Evolutionary conservation across 768 basidiomycete species (phyloP).

Genomic region (Coprinopsis strossmayeri): DNA sequence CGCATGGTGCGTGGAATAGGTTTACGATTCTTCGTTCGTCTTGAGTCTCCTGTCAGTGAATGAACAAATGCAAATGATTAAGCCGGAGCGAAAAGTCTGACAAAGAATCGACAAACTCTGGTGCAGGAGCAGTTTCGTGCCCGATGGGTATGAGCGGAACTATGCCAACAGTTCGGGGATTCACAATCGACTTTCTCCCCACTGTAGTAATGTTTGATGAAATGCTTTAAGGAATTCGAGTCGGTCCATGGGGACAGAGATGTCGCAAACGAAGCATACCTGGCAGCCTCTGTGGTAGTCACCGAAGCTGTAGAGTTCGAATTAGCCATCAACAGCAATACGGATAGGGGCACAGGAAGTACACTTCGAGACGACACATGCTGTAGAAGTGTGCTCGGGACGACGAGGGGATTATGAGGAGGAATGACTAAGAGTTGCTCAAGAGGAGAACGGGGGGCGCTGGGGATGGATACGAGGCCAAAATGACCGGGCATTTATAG

Average conservation of each 20-base stretch:
- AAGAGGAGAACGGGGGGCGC: too few relatives aligned
- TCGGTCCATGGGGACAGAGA: background rate
- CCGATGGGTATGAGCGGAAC: conserved; percentile 53
- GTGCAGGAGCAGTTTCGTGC: conserved; percentile 53
- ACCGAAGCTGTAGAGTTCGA: conserved; percentile 25
- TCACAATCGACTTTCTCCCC: conserved; percentile 54
- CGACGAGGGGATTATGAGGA: conserved; percentile 11
- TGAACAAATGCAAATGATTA: background rate
- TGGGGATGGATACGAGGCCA: conserved; percentile 10
- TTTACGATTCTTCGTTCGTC: conserved; percentile 55
- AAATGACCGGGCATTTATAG: conserved; percentile 18
- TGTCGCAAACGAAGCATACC: conserved; percentile 21
- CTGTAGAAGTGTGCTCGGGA: conserved; percentile 9
- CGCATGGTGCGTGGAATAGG: conserved; percentile 62
- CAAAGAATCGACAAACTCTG: conserved; percentile 28
- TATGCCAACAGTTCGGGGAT: conserved; percentile 42
- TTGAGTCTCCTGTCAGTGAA: conserved; percentile 23
- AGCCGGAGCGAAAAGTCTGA: background rate
- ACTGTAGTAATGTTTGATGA: conserved; percentile 55
- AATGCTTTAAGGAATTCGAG: conserved; percentile 39
- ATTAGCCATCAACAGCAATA: conserved; percentile 6
- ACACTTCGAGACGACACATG: conserved; percentile 63
- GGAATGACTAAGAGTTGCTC: too few relatives aligned
- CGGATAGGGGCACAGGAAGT: conserved; percentile 5
- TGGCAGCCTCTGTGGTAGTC: conserved; percentile 39